phyloP scores from a whole-genome alignment of 139 green algal genomes.

The Micractinium sp. region DNA sequence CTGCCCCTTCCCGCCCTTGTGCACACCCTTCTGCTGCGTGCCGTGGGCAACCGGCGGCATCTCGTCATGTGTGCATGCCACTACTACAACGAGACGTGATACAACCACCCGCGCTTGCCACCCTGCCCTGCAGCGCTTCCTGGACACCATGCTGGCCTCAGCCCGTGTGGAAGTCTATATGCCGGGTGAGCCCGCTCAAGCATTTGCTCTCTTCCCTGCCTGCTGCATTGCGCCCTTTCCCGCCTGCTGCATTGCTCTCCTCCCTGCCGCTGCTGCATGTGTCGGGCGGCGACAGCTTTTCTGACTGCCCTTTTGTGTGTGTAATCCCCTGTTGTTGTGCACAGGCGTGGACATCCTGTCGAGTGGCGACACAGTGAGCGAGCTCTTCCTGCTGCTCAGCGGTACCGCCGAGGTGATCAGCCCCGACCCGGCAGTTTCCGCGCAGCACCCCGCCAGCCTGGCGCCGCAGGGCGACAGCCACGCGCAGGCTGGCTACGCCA shows the following conservation, averaged over 20 bases:
- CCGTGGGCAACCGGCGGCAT: too few species aligned
- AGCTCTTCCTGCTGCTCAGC: constrained; percentile 60
- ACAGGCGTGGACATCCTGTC: constrained; percentile 53
- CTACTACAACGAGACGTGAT: too few species aligned
- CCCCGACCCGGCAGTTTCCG: neutral
- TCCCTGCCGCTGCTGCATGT: too few species aligned
- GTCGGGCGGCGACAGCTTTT: too few species aligned
- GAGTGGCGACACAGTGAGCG: constrained; percentile 53
- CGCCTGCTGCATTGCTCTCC: too few species aligned
- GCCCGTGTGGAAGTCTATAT: constrained; percentile 69
- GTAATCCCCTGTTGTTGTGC: neutral
- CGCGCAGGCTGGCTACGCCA: neutral
- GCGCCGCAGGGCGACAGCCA: neutral
- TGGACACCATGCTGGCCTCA: constrained; percentile 64
- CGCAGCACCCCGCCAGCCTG: constrained; percentile 21
- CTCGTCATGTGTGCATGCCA: too few species aligned
- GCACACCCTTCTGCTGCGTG: too few species aligned
- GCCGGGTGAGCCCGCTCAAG: constrained; percentile 8
- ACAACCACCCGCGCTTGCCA: too few species aligned
- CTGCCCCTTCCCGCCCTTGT: too few species aligned
- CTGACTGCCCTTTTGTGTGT: too few species aligned
- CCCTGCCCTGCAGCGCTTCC: constrained; percentile 40
- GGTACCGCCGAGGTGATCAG: constrained; percentile 33
- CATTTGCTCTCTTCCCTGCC: too few species aligned
- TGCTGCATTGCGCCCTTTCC: too few species aligned